Evolutionary conservation across 352 stramenopile species (phyloP), one percentile per base, ranked within the genome.

Genomic region (Phytophthora foliorum): DNA sequence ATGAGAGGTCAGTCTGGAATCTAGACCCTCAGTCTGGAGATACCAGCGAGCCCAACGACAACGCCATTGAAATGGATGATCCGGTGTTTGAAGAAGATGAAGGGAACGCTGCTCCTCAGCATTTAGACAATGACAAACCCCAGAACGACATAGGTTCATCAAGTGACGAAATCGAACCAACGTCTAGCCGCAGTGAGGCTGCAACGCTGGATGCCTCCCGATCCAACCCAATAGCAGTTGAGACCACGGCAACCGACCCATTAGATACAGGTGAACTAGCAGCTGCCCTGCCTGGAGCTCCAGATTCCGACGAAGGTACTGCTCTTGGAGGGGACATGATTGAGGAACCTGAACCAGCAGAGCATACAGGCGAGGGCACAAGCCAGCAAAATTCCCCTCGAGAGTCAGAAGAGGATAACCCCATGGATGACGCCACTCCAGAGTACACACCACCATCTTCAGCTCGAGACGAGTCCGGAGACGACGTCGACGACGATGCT

Each of bases 371-470:
- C 3, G 34, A 67, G 24, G 24, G 11, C 27, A n/a, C 21, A 39
- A 68, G 29, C 13, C 36, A 65, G 6, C 45, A 38, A n/a, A 67
- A 45, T 17, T 67, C 67, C 17, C 10, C 48, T 59, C 39, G 42
- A 36, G 61, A 45, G 25, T 62, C n/a, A 13, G 46, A 63, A 61
- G 56, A 51, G 19, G 34, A 59, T 42, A 42, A 6, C 25, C 27
- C 31, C 6, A n/a, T 22, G 2, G 57, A 57, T 14, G 39, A 67
- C 14, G 38, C 27, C 24, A 75, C 68, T 39, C 68, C 56, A 51
- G 68, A 75, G 7, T 75, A 75, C 38, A 75, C 68, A 16, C 68
- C 68, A 0, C 49, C 56, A 16, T 75, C 62, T 24, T 50, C 68
- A 19, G 62, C 42, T 21, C 68, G 68, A 41, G 63, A 76, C 56